Evolutionary conservation across 768 basidiomycete species (phyloP).

Genomic region (Coprinellus aureogranulatus): DNA sequence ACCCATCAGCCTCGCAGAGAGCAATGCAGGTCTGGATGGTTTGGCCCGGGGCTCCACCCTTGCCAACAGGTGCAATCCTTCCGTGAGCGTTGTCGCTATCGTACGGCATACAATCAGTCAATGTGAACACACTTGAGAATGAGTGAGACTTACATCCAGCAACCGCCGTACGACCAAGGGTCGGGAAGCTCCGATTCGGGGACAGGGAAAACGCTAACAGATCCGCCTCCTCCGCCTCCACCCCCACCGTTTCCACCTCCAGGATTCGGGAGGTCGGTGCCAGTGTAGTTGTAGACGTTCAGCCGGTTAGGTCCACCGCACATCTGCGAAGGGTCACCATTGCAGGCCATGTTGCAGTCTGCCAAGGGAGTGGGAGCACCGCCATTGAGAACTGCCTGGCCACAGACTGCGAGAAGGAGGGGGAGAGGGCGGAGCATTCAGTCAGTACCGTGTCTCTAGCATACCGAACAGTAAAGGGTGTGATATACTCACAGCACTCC

Average conservation of each 20-base stretch:
- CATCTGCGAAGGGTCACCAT: slow-evolving; percentile 59
- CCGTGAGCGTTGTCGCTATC: slow-evolving; percentile 61
- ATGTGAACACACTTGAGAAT: not conserved
- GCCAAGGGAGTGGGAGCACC: slow-evolving; percentile 45
- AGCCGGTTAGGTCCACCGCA: slow-evolving; percentile 73
- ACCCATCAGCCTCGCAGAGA: slow-evolving; percentile 54
- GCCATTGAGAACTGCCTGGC: slow-evolving; percentile 40
- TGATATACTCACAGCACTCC: slow-evolving; percentile 51
- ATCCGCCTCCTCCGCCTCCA: slow-evolving; percentile 28
- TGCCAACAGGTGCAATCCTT: slow-evolving; percentile 44
- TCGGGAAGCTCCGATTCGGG: slow-evolving; percentile 52
- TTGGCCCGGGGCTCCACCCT: slow-evolving; percentile 27
- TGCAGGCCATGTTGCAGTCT: slow-evolving; percentile 67
- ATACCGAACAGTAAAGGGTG: not conserved
- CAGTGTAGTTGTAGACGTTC: slow-evolving; percentile 70
- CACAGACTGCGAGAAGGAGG: slow-evolving; percentile 44
- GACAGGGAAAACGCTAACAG: slow-evolving; percentile 31
- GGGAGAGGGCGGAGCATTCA: slow-evolving; percentile 8
- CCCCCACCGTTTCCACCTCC: slow-evolving; percentile 32
- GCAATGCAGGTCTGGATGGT: slow-evolving; percentile 67
- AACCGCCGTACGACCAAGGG: slow-evolving; percentile 59
- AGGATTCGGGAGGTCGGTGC: slow-evolving; percentile 44
- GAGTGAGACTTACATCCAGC: slow-evolving; percentile 54
- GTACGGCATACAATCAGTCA: too few species aligned
- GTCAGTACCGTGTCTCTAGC: not conserved